Base-by-base conservation (phyloP, 163 green algal genomes). In the Prototheca stagnorum region DNA sequence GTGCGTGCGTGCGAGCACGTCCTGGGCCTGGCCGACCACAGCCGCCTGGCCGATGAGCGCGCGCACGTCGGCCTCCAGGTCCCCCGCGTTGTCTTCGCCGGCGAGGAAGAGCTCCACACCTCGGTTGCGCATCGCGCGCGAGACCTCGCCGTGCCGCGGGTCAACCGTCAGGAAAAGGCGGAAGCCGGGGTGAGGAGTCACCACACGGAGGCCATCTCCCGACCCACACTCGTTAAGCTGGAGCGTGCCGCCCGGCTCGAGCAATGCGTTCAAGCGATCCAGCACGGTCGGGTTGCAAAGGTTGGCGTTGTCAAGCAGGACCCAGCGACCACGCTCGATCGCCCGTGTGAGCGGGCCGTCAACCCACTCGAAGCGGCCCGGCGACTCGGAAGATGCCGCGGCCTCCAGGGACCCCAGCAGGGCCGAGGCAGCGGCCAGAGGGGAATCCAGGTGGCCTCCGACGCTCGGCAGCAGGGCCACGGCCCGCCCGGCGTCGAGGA, bases 241-340 rank as follows among this genome's bases (percentile, higher is more conserved):
- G 35, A 98, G 65, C n/a, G 54, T 45, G 5, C 90, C 42, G 25
- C 25, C 9, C 0, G 82, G 85, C 65, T 99, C 91, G 44, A 98
- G 69, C 54, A 98, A 68, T 1, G 85, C 73, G 65, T 98, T 99
- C n/a, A 99, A 71, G 7, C 91, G 68, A 67, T 99, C 91, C 44
- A 99, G 67, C 14, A 99, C 89, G 1, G 84, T 90, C 5, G 91
- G 79, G 59, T 88, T 92, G 73, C 84, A 94, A 58, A 95, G 68
- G 68, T 97, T 97, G 24, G 91, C 88, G 45, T 91, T 88, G 51
- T 96, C 86, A 39, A 99, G 73, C 41, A 99, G 69, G 28, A 98
- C 77, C 91, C 91, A 99, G 15, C 77, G 67, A 5, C 91, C 91
- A 4, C 59, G 35, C 67, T 88, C 72, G 5, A 93, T 73, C 21